phyloP scores from a whole-genome alignment of 768 basidiomycete genomes.

The Rhizopogon vinicolor region DNA sequence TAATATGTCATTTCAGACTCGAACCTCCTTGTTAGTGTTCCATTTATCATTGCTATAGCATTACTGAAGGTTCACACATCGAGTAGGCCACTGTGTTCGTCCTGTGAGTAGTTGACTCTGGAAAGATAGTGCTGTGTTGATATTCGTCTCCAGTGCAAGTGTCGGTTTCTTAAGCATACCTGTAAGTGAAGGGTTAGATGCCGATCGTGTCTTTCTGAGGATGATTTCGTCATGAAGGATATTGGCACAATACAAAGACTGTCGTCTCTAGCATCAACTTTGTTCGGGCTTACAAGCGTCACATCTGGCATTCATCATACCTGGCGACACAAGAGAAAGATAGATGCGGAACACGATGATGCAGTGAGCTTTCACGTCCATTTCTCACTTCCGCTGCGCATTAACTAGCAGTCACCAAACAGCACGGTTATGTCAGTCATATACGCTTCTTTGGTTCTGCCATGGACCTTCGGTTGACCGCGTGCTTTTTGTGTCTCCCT shows the following conservation, averaged over 20 bases:
- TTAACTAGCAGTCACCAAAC: too few relatives aligned
- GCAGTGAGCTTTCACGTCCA: conserved; percentile 7
- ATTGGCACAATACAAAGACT: conserved; percentile 5
- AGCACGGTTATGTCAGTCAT: too few relatives aligned
- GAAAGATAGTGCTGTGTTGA: not conserved
- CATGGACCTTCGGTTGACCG: too few relatives aligned
- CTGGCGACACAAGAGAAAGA: conserved; percentile 12
- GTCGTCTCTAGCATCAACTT: conserved; percentile 8
- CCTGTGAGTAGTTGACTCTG: not conserved
- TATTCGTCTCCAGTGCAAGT: not conserved
- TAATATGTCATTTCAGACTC: conserved; percentile 6
- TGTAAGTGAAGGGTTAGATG: not conserved
- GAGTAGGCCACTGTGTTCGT: not conserved
- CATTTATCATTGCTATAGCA: not conserved
- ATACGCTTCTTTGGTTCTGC: too few relatives aligned
- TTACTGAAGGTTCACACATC: not conserved
- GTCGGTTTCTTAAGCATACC: not conserved
- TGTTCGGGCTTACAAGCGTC: conserved; percentile 14
- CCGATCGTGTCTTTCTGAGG: not conserved
- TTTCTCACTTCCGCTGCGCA: too few relatives aligned
- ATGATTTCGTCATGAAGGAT: not conserved
- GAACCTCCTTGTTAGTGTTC: conserved; percentile 10
- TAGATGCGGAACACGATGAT: conserved; percentile 9
- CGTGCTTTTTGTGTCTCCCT: too few relatives aligned
- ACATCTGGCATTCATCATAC: conserved; percentile 9